Base-by-base conservation (phyloP, 1,284 basidiomycete genomes). In the Microbotryomycetes sp. region DNA sequence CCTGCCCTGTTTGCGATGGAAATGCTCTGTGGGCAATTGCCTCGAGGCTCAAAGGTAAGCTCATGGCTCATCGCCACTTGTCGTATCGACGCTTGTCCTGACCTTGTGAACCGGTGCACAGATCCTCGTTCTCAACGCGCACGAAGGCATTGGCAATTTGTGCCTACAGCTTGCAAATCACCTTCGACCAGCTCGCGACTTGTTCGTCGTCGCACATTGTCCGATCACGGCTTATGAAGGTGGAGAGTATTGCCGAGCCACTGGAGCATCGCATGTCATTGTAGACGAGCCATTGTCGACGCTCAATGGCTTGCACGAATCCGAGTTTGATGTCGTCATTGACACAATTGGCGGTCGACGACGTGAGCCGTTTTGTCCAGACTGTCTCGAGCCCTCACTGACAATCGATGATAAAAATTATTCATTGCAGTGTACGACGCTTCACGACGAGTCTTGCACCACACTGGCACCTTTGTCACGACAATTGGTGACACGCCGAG, bases 41-140 rank as follows among this genome's bases (percentile, higher is more conserved):
- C 72, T 15, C 70, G 72, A 12, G 77, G 77, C 2, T 68, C 70
- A 3, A 74, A 73, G 63, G 68, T 70, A 25, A 32, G 58, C 47
- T 42, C 19, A 19, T 22, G 3, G n/a, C 29, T 51, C 45, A 23
- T 9, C 32, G n/a, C 26, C 1, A 2, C 32, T 6, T 5, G 16
- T 47, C 22, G 19, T 16, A 51, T 42, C 28, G 14, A 30, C 25
- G n/a, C 28, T 2, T 26, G 29, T 6, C 28, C 28, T 56, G 16
- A 36, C 47, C 14, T 9, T 14, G 2, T 25, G 5, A 29, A 19
- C 46, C 32, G 5, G 19, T 9, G 58, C 69, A 2, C 66, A 76
- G 47, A 70, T 78, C 22, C 71, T 79, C 50, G 74, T 79, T 49
- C 68, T 79, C 49, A 75, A 77, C 56, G 77, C 76, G 7, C 77